These are phyloP conservation scores for Chrysanthemum lavandulifolium DNA, from an alignment of 129 eudicot genomes.

Conservation along the genomic window DNA sequence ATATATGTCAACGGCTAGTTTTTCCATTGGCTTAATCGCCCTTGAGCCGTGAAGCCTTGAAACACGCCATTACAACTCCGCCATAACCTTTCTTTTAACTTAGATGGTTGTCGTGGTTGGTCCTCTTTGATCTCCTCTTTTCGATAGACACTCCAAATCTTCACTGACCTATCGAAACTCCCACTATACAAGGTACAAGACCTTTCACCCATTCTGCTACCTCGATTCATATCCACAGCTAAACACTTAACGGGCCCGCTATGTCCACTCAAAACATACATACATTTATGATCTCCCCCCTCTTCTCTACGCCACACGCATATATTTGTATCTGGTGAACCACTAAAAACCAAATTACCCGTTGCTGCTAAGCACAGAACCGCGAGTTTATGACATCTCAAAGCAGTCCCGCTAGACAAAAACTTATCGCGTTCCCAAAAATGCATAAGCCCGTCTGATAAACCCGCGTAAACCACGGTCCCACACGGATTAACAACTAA, in stretches of 20 bases:
- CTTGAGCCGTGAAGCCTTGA: slow-evolving; percentile 23
- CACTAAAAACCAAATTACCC: slow-evolving; percentile 57
- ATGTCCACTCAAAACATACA: slow-evolving; percentile 70
- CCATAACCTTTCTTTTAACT: slow-evolving; percentile 6
- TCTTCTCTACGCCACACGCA: slow-evolving; percentile 71
- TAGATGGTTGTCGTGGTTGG: slow-evolving; percentile 9
- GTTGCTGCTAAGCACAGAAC: slow-evolving; percentile 54
- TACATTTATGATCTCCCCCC: slow-evolving; percentile 58
- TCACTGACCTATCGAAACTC: slow-evolving; percentile 74
- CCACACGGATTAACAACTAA: slow-evolving; percentile 42
- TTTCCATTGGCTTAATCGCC: slow-evolving; percentile 16
- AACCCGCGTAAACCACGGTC: slow-evolving; percentile 59
- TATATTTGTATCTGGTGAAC: slow-evolving; percentile 73
- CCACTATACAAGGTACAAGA: slow-evolving; percentile 63
- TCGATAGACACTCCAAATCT: slow-evolving; percentile 59
- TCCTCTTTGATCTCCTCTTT: slow-evolving; percentile 3
- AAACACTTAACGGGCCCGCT: slow-evolving; percentile 72
- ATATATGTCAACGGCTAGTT: slow-evolving; percentile 16
- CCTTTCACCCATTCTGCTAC: slow-evolving; percentile 21
- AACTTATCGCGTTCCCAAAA: slow-evolving; percentile 59
- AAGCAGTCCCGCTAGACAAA: slow-evolving; percentile 50
- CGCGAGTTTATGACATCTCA: slow-evolving; percentile 58
- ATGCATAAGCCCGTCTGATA: slow-evolving; percentile 63
- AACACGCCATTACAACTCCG: slow-evolving; percentile 15
- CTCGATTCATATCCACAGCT: slow-evolving; percentile 40